These are phyloP conservation scores for Capronia coronata DNA, from an alignment of 2,329 filamentous ascomycete species.

Conservation along the genomic window DNA sequence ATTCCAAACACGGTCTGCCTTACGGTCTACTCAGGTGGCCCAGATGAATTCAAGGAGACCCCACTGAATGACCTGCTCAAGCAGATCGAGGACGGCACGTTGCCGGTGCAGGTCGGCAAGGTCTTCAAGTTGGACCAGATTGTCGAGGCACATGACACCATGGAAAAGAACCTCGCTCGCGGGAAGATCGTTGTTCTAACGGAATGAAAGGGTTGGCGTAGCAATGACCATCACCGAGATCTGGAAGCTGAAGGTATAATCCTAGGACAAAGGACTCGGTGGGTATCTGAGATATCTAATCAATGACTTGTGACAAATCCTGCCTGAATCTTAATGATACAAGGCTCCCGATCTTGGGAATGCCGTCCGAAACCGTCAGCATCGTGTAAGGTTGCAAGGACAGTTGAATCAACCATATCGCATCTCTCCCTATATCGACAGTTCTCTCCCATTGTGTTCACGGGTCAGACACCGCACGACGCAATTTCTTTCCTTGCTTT, in stretches of 20 bases:
- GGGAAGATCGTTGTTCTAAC: slow-evolving; percentile 43
- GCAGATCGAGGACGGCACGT: slow-evolving; percentile 35
- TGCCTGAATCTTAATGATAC: no score
- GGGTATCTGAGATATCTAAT: no score
- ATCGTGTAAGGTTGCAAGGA: no score
- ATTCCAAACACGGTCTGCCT: slow-evolving; percentile 39
- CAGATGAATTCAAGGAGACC: slow-evolving; percentile 38
- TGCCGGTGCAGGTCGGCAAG: slow-evolving; percentile 40
- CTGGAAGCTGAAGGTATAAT: not conserved
- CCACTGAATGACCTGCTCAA: slow-evolving; percentile 38
- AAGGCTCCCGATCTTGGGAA: no score
- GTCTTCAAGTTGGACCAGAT: slow-evolving; percentile 43
- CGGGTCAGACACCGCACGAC: not conserved
- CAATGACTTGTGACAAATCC: no score
- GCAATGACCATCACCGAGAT: not conserved
- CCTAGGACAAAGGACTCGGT: no score
- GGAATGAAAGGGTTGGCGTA: slow-evolving; percentile 3
- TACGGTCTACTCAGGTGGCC: slow-evolving; percentile 38
- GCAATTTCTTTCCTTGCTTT: slow-evolving; percentile 16
- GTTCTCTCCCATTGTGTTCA: not conserved
- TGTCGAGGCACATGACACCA: slow-evolving; percentile 41
- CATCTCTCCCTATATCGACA: not conserved
- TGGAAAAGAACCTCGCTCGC: slow-evolving; percentile 41
- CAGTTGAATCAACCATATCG: not conserved
- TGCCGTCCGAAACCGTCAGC: no score